These are phyloP conservation scores for Mortierella sp. DNA, from an alignment of 371 early-diverging fungal genomes.

Conservation along the genomic window DNA sequence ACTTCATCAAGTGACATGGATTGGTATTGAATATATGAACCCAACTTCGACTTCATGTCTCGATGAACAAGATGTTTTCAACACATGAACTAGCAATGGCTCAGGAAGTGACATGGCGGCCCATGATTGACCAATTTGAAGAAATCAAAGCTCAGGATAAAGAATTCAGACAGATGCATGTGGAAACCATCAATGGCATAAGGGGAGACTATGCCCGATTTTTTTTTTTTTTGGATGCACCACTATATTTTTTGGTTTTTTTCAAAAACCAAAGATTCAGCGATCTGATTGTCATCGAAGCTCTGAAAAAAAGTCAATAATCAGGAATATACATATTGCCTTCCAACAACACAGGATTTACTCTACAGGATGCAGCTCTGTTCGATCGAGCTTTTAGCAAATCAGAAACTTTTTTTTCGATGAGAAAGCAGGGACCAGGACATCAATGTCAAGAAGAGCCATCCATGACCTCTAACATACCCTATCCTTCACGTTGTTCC, in stretches of 20 bases:
- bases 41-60: not conserved
- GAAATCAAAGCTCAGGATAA: not conserved
- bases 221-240: not conserved
- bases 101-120: not conserved
- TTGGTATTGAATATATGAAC: not conserved
- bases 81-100: not conserved
- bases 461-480: not conserved
- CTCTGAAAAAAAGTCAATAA: not conserved
- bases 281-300: not conserved
- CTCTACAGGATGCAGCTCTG: not conserved
- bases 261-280: not conserved
- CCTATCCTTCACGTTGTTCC: not conserved
- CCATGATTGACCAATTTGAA: not conserved
- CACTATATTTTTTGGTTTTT: not conserved
- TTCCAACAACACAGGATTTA: no score
- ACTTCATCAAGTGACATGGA: not conserved
- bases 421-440: not conserved
- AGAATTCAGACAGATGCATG: not conserved
- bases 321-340: not conserved
- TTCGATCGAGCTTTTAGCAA: not conserved
- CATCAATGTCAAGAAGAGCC: not conserved
- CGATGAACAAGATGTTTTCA: no score
- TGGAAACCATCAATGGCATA: not conserved
- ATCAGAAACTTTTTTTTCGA: not conserved
- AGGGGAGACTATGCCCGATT: slow-evolving; percentile 42